Evolutionary conservation across 208 protist species (phyloP).

Genomic region (Leishmania lainsoni): DNA sequence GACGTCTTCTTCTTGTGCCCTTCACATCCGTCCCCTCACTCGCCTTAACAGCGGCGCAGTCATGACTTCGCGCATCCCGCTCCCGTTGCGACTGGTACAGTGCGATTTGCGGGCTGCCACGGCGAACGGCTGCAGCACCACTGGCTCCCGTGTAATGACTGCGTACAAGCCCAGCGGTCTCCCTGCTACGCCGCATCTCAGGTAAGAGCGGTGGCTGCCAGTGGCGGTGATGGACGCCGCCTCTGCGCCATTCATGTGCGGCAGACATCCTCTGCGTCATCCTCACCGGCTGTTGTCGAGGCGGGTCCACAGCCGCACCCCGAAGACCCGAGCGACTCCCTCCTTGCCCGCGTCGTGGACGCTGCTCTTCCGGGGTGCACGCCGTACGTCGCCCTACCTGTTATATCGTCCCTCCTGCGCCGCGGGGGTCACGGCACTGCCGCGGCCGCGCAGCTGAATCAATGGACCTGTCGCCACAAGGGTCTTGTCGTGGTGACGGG

Average conservation of each 20-base stretch:
- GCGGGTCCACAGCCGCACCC: slow-evolving; percentile 21
- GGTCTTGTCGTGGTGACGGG: slow-evolving; percentile 56
- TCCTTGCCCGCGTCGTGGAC: slow-evolving; percentile 50
- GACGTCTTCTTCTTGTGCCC: not conserved
- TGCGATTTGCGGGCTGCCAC: slow-evolving; percentile 16
- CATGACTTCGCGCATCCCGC: slow-evolving; percentile 55
- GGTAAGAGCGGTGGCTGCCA: slow-evolving; percentile 22
- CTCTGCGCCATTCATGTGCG: slow-evolving; percentile 35
- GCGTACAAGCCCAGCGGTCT: slow-evolving; percentile 72
- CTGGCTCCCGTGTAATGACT: slow-evolving; percentile 28
- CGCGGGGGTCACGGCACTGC: not conserved
- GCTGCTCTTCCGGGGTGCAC: slow-evolving; percentile 40
- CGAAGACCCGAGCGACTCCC: slow-evolving; percentile 60
- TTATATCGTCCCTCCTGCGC: slow-evolving; percentile 34
- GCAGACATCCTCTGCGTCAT: not conserved
- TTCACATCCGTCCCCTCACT: not conserved
- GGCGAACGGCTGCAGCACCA: not conserved
- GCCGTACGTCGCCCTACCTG: slow-evolving; percentile 25
- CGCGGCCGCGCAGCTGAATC: slow-evolving; percentile 43
- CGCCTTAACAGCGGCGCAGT: not conserved
- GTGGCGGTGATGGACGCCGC: slow-evolving; percentile 26
- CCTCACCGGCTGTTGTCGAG: not conserved
- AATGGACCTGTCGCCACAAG: slow-evolving; percentile 50
- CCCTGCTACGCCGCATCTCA: slow-evolving; percentile 63
- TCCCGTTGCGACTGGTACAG: slow-evolving; percentile 59